These are phyloP conservation scores for Psilocybe sp. DNA, from an alignment of 768 basidiomycete species.

Conservation along the genomic window DNA sequence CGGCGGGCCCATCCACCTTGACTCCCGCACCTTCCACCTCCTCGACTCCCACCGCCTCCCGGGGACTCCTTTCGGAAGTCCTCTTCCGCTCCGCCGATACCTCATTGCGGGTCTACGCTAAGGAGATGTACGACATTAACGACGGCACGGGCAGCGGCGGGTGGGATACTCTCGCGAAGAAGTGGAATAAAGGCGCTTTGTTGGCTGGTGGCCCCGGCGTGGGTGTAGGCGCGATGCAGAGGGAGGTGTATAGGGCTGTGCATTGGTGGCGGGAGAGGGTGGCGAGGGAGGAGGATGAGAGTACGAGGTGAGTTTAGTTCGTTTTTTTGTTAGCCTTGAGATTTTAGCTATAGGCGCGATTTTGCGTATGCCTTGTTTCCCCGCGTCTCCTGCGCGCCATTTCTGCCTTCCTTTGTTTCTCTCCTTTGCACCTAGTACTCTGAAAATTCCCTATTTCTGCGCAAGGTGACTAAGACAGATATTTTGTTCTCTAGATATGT, in stretches of 20 bases:
- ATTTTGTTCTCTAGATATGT: constrained; percentile 51
- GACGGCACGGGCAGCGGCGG: constrained; percentile 65
- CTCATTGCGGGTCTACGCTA: constrained; percentile 65
- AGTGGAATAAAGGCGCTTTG: constrained; percentile 74
- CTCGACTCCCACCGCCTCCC: constrained; percentile 18
- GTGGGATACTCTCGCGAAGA: constrained; percentile 75
- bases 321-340: too few species aligned
- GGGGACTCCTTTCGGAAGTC: constrained; percentile 56
- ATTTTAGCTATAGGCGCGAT: too few species aligned
- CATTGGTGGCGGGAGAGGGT: constrained; percentile 82
- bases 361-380: too few species aligned
- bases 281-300: constrained; percentile 86
- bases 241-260: constrained; percentile 65
- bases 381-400: constrained; percentile 1
- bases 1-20: constrained; percentile 18
- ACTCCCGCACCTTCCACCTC: constrained; percentile 18
- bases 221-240: constrained; percentile 41
- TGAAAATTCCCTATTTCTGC: not conserved
- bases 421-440: not conserved
- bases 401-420: constrained; percentile 1
- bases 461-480: constrained; percentile 3
- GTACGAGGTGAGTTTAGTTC: constrained; percentile 51
- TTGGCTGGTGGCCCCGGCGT: constrained; percentile 32
- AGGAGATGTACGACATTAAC: constrained; percentile 66
- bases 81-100: constrained; percentile 76